Evolutionary conservation across 2,329 filamentous ascomycete species (phyloP).

Genomic region (Colletotrichum neosansevieriae): DNA sequence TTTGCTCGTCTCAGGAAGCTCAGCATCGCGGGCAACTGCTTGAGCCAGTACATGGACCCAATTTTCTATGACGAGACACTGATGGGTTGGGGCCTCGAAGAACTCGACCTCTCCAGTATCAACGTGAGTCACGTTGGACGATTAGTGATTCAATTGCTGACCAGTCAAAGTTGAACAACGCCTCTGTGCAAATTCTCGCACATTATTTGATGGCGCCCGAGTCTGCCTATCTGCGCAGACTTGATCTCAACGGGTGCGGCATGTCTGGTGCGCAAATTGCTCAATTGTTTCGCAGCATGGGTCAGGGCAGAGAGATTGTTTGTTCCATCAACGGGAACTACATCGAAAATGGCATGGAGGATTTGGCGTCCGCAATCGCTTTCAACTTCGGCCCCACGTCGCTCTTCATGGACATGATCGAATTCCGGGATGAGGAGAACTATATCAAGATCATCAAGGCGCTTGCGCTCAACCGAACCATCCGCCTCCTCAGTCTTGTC

Average conservation of each 20-base stretch:
- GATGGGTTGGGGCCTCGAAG: conserved; percentile 61
- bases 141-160: conserved; percentile 38
- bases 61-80: conserved; percentile 61
- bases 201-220: conserved; percentile 57
- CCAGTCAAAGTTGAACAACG: conserved; percentile 58
- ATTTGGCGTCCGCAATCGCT: conserved; percentile 61
- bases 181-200: conserved; percentile 60
- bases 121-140: conserved; percentile 53
- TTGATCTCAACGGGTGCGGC: conserved; percentile 65
- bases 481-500: conserved; percentile 65
- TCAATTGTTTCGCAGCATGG: conserved; percentile 63
- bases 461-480: conserved; percentile 61
- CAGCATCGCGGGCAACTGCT: conserved; percentile 64
- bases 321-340: conserved; percentile 65
- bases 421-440: conserved; percentile 64
- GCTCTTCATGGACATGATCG: conserved; percentile 68
- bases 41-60: conserved; percentile 57
- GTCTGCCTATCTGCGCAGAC: conserved; percentile 55
- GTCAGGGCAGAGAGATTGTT: conserved; percentile 59
- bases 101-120: conserved; percentile 67
- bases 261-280: conserved; percentile 64
- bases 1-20: conserved; percentile 60
- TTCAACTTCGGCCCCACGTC: conserved; percentile 61
- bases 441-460: conserved; percentile 64
- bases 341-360: conserved; percentile 64